Base-by-base conservation (phyloP, 202 grass and related monocot species). In the Hordeum pubiflorum region DNA sequence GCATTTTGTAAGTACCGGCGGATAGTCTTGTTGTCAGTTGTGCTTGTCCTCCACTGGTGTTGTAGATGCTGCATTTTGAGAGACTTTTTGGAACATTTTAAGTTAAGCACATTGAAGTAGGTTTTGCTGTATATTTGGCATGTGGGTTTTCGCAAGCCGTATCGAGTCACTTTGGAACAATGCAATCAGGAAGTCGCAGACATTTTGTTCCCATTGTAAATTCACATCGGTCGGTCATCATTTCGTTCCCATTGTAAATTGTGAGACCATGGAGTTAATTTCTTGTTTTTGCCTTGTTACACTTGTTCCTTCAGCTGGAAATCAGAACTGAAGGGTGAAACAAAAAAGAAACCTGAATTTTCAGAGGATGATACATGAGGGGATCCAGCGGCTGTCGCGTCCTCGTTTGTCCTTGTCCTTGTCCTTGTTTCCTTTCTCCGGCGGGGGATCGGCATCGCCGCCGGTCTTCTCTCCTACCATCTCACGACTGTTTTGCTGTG, bases 301-400 rank as follows among this genome's bases (percentile, higher is more conserved):
- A 72, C 62, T 29, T 50, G 5, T 23, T 9, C 13, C 9, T 6
- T 22, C 6, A 27, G 69, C 17, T 65, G 34, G 26, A 72, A 80
- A 86, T 18, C 18, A 67, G 43, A 26, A 63, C 6, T n/a, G 22
- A 31, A 78, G 64, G 32, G 82, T 69, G 27, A 70, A 52, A 44
- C 14, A 38, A 22, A 46, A 34, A 40, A 29, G 2, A 29, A 65
- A 2, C 24, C 31, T 26, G 62, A 56, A 79, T 18, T 80, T 86
- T 89, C 79, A 89, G 68, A 86, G 83, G 68, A 89, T 86, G 29
- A 69, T 86, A 86, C 83, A 80, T 12, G 34, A 55, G 62, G 57
- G 48, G 48, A 38, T n/a, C 60, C 86, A 86, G 48, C 75, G 61
- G 52, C 22, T 24, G 15, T 7, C 18, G 0, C 14, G 48, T 72